Percentiles rank a stretch among this genome's conserved stretches.
These are phyloP conservation scores for Geosmithia morbida DNA, from an alignment of 2,329 filamentous ascomycete genomes.

Conservation along the genomic window DNA sequence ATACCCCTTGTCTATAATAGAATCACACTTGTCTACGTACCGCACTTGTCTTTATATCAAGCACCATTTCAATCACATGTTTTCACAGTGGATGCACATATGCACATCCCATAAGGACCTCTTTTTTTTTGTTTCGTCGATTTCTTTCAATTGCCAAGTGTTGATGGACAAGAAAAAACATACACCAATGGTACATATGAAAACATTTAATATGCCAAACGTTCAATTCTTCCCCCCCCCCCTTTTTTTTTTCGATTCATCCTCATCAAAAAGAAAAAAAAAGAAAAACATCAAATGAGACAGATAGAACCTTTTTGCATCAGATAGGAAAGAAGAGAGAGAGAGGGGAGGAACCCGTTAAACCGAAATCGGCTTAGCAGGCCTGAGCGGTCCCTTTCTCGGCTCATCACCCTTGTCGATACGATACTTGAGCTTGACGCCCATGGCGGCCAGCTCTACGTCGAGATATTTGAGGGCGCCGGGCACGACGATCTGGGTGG, in stretches of 20 bases:
- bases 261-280: not conserved
- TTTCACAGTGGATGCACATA: too few relatives aligned
- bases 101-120: too few relatives aligned
- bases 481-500: slow-evolving; percentile 81
- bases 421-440: slow-evolving; percentile 79
- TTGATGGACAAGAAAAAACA: not conserved
- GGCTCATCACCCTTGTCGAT: slow-evolving; percentile 50
- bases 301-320: too few relatives aligned
- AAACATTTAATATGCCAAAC: not conserved
- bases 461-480: slow-evolving; percentile 88
- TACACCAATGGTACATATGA: not conserved
- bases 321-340: too few relatives aligned
- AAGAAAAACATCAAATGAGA: not conserved
- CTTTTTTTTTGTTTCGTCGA: too few relatives aligned
- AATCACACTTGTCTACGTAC: too few relatives aligned
- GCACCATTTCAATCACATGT: too few relatives aligned
- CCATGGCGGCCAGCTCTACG: slow-evolving; percentile 93
- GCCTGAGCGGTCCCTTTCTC: slow-evolving; percentile 34
- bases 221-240: not conserved
- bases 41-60: too few relatives aligned
- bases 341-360: not conserved
- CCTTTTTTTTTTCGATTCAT: not conserved
- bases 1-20: too few relatives aligned
- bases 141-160: not conserved
- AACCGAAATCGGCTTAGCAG: slow-evolving; percentile 2